A percentile compares a stretch with the other conserved stretches of the same genome.
These are phyloP conservation scores for Plasmodium vinckei DNA, from an alignment of 169 alveolate genomes.

Conservation along the genomic window DNA sequence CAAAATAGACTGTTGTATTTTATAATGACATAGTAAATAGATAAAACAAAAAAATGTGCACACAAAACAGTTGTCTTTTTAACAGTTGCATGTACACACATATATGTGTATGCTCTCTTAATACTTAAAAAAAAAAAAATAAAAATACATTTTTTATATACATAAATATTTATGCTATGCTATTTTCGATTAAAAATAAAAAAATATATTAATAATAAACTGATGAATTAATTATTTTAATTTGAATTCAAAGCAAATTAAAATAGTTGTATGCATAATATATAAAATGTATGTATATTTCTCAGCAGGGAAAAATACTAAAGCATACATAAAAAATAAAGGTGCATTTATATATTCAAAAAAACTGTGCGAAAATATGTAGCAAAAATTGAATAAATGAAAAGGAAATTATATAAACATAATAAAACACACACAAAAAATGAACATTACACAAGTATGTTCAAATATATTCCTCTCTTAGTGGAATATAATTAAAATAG, in stretches of 20 bases:
- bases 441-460: too few species aligned
- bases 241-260: constrained; percentile 37
- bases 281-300: constrained; percentile 9
- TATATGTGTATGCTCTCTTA: constrained; percentile 2
- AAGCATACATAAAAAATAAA: constrained; percentile 21
- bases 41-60: constrained; percentile 39
- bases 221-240: constrained; percentile 8
- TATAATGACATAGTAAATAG: constrained; percentile 39
- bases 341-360: constrained; percentile 18
- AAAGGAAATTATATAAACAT: not conserved
- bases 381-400: not conserved
- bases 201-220: constrained; percentile 4
- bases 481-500: too few species aligned
- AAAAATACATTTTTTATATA: not conserved
- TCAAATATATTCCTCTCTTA: too few species aligned
- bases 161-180: not conserved
- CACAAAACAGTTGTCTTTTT: constrained; percentile 16
- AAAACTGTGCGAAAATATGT: not conserved
- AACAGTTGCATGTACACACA: constrained; percentile 9
- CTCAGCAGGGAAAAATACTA: not conserved
- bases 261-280: constrained; percentile 28
- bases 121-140: not conserved
- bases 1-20: constrained; percentile 29
- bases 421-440: too few species aligned
- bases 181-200: not conserved